Percentiles rank a stretch among this genome's conserved stretches.
Evolutionary conservation across 2,329 filamentous ascomycete genomes (phyloP).

Genomic region (Harringtonia lauricola): DNA sequence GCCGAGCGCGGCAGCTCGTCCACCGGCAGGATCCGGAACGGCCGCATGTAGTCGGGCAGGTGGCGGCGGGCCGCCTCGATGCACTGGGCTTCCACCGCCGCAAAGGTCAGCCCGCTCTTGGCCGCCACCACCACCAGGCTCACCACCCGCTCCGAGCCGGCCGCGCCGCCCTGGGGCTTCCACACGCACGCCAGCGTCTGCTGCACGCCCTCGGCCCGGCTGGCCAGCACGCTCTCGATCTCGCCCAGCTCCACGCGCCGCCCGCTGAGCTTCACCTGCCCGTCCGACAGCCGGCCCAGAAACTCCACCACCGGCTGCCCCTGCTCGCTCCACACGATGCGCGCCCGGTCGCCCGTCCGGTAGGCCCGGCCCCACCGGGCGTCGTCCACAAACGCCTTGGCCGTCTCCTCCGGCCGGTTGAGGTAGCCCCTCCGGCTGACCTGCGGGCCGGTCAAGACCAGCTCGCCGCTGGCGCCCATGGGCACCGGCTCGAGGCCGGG

Average conservation of each 20-base stretch:
- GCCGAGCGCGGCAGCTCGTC: conserved; percentile 42
- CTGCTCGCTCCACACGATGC: conserved; percentile 6
- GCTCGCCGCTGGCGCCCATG: conserved; percentile 11
- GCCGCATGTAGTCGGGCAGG: conserved; percentile 51
- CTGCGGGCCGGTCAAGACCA: conserved; percentile 11
- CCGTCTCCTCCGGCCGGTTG: conserved; percentile 38
- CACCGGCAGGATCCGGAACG: conserved; percentile 38
- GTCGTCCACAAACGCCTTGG: conserved; percentile 4
- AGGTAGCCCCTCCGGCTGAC: conserved; percentile 35
- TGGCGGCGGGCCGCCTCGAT: conserved; percentile 33
- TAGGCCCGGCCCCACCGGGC: conserved; percentile 7
- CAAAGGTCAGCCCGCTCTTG: conserved; percentile 11
- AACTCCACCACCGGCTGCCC: conserved; percentile 30
- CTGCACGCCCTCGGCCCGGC: conserved; percentile 6
- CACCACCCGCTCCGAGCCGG: conserved; percentile 22
- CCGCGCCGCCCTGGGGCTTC: neutral
- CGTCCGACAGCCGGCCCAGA: conserved; percentile 41
- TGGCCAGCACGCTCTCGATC: conserved; percentile 11
- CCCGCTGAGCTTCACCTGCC: conserved; percentile 53
- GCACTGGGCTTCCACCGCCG: conserved; percentile 18
- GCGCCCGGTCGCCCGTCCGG: conserved; percentile 12
- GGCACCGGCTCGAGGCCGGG: conserved; percentile 8
- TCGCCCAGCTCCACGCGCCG: conserved; percentile 48
- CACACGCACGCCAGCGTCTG: conserved; percentile 10
- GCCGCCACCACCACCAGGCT: conserved; percentile 45